Base-by-base conservation (phyloP, 495 filamentous ascomycete genomes). In the Extremus antarcticus region DNA sequence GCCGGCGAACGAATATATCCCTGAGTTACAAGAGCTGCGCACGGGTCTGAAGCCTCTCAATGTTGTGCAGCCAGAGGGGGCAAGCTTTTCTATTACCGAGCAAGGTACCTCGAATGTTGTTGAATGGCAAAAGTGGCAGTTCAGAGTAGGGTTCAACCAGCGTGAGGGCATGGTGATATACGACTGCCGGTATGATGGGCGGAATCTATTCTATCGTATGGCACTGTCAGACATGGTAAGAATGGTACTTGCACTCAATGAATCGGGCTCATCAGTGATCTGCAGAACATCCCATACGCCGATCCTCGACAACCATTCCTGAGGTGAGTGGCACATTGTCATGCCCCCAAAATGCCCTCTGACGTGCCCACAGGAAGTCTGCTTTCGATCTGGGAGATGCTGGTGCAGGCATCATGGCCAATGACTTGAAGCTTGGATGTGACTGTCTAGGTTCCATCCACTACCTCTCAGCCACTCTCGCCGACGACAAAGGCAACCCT, bases 361-460 rank as follows among this genome's bases (percentile, higher is more conserved):
- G n/a, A n/a, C n/a, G n/a, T n/a, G n/a, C n/a, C n/a, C 85, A 88
- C 59, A 81, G 81, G 56, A 90, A 89, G 66, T 78, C 83, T 16
- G 86, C 86, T 0, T 90, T 90, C 60, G 86, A 90, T 59, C 74
- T 89, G 15, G 86, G 86, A 2, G 84, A 90, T 59, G 85, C 76
- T 43, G 86, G 86, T 0, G 79, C 84, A 2, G 86, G 86, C 15
- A 69, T 81, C 35, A 85, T 82, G 72, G 85, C 86, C 19, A 89
- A 90, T 65, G 85, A 87, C 59, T 76, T 90, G 4, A 75, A 73
- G 53, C 66, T 73, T 2, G 70, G 70, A 2, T 73, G 70, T 51
- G 70, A 73, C 52, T 72, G 69, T 67, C 73, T 89, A 9, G 87
- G 87, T 1, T 76, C 76, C 0, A 90, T 90, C 55, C 79, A 90